Base-by-base conservation (phyloP, 768 basidiomycete genomes). In the Tricholoma hemisulphureum region DNA sequence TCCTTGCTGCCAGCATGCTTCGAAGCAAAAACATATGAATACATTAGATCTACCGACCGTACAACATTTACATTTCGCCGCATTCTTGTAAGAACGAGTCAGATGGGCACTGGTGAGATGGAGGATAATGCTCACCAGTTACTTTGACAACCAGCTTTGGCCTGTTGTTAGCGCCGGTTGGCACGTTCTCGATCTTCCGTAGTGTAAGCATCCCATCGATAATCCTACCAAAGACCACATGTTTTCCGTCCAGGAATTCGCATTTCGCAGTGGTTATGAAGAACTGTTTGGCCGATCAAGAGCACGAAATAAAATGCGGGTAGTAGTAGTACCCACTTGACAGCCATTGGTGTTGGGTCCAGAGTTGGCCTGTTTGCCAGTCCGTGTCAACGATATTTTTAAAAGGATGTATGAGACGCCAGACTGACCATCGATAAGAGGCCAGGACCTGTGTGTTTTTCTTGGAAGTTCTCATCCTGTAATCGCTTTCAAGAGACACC, bases 231-330 rank as follows among this genome's bases (percentile, higher is more conserved):
- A 97, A 97, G 2, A 95, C 93, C 63, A 95, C 89, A 69, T 96
- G 94, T 71, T 95, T 93, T 62, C 86, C 92, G 69, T 99, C 95
- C 43, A 99, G 83, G 73, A 98, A 98, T 60, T 95, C 93, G 61
- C 95, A 96, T 63, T 91, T 89, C 8, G 86, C 92, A 1, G 93
- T 95, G 0, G 97, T 99, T 69, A 99, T 88, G 80, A 99, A 99
- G 79, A 98, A 99, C 85, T 96, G 69, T 2, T 32, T 55, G 9
- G 48, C 29, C 39, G 4, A 11, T 56, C 18, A 48, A 23, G 21
- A 23, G 10, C 14, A 31, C 23, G 14, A 39, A 13, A 49, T 18
- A n/a, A 5, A 26, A 28, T n/a, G 16, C 18, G 20, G 5, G 31
- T 32, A 28, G 37, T 43, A 10, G 31, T 4, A 28, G 20, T 32